Evolutionary conservation across 1,284 basidiomycete genomes (phyloP), one percentile per base, ranked within the genome.

Genomic region (Sanghuangporus weigelae): DNA sequence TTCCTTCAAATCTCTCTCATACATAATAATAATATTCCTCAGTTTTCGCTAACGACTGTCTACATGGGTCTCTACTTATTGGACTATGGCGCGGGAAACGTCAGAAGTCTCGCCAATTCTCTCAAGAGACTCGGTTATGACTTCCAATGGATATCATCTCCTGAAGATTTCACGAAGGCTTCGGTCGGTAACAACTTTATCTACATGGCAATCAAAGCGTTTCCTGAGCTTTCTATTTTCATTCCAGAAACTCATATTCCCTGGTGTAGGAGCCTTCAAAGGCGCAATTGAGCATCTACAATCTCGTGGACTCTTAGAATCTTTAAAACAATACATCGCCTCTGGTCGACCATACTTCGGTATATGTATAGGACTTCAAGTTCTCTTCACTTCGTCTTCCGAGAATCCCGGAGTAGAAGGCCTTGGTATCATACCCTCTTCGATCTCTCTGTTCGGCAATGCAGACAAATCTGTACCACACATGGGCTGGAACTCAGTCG

Each of bases 341-440:
- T 94, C 93, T 12, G 97, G 97, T 39, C 87, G 85, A 72, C 97
- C 97, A 0, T 99, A 97, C 78, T 94, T 95, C 76, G 94, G 94
- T 50, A 99, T 99, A 81, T 99, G 97, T 78, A 95, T 99, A 72
- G 97, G 95, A 71, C 90, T 98, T 88, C 95, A 98, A 75, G 86
- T 96, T 62, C 90, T 99, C 63, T 99, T 96, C 77, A 79, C 86
- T 67, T 87, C 89, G 7, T 98, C 96, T 7, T 77, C 85, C 63
- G 95, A 98, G 76, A 89, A 82, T 46, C 80, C 80, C 14, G 69
- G 71, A 11, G 78, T 80, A 56, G 71, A 72, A 14, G 93, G 93
- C 12, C 78, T 95, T n/a, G 90, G 84, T 7, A 74, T 90, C 68
- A 86, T 95, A 67, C 89, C 90, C 21, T 84, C 79, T 65, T 78